A percentile compares a stretch with the other conserved stretches of the same genome.
These are phyloP conservation scores for Pugionium cornutum DNA, from an alignment of 345 rosid genomes.

Conservation along the genomic window DNA sequence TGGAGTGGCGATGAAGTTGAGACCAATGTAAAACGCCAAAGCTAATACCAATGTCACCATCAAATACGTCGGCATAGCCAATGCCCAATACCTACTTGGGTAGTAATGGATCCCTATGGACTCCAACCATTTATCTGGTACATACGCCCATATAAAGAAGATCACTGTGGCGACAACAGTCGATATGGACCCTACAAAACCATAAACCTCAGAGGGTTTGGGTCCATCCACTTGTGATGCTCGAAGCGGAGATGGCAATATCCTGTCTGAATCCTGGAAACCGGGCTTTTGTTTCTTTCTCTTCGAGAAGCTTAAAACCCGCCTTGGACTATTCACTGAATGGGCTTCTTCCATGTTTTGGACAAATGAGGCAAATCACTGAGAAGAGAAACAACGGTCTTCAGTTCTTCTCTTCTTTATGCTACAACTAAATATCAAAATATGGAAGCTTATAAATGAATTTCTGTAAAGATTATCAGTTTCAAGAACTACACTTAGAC, in stretches of 20 bases:
- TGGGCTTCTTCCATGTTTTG: constrained; percentile 61
- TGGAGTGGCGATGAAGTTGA: constrained; percentile 74
- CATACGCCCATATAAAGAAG: constrained; percentile 86
- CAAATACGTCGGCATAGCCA: constrained; percentile 72
- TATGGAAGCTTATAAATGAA: background rate
- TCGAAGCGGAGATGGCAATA: constrained; percentile 50
- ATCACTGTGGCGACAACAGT: constrained; percentile 73
- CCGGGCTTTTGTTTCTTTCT: constrained; percentile 50
- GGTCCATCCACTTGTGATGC: constrained; percentile 73
- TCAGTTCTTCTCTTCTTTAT: background rate
- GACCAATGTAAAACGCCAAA: constrained; percentile 63
- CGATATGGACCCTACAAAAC: constrained; percentile 82
- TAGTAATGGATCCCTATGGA: constrained; percentile 71
- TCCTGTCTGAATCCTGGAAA: constrained; percentile 48
- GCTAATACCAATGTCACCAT: constrained; percentile 57
- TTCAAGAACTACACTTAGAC: background rate
- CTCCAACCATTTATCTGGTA: constrained; percentile 70
- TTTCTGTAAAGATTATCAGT: background rate
- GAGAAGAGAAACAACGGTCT: background rate
- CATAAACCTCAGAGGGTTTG: constrained; percentile 82
- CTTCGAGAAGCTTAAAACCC: constrained; percentile 66
- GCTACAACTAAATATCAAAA: background rate
- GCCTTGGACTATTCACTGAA: constrained; percentile 77
- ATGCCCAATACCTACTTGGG: constrained; percentile 84
- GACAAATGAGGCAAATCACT: background rate